These are phyloP conservation scores for Daucus carota DNA, from an alignment of 129 eudicot genomes.

Conservation along the genomic window DH1_v3.0 NC_030383.2:40689001-40689500, in stretches of 20 bases:
- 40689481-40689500: no score
- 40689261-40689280: not conserved
- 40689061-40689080: not conserved
- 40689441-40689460: no score
- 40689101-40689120: not conserved
- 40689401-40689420: no score
- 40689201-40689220: not conserved
- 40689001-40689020: conserved; percentile 4
- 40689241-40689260: not conserved
- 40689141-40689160: not conserved
- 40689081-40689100: not conserved
- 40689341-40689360: not conserved
- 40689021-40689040: not conserved
- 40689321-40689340: not conserved
- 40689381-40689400: no score
- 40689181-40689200: not conserved
- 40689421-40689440: no score
- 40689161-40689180: not conserved
- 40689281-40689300: no score
- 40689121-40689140: not conserved
- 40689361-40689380: no score
- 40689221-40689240: not conserved
- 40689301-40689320: not conserved
- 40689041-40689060: not conserved
- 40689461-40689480: no score